phyloP scores from a whole-genome alignment of 2,329 filamentous ascomycete species.

The Colletotrichum spinosum region DNA sequence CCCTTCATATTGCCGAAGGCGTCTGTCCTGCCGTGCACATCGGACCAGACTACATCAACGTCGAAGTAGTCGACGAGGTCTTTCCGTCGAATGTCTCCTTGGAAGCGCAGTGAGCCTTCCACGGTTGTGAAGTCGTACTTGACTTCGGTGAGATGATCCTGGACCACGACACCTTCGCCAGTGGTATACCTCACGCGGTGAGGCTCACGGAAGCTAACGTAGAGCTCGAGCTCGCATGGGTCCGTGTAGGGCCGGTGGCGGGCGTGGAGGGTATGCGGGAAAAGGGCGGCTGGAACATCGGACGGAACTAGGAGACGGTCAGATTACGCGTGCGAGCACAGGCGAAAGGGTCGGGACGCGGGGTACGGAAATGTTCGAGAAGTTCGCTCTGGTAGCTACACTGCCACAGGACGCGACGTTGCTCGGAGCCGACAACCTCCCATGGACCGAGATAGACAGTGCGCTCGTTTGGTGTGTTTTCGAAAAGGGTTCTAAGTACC shows the following conservation, averaged over 20 bases:
- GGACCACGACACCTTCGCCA: conserved; percentile 58
- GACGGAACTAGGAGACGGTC: conserved; percentile 54
- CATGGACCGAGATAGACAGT: conserved; percentile 66
- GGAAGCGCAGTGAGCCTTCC: conserved; percentile 60
- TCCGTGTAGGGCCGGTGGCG: conserved; percentile 63
- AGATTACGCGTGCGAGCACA: conserved; percentile 2
- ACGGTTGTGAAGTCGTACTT: conserved; percentile 64
- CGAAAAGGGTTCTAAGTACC: conserved; percentile 59
- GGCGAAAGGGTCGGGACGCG: not conserved
- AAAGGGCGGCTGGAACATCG: conserved; percentile 56
- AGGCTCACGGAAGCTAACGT: conserved; percentile 59
- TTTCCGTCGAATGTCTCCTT: conserved; percentile 60
- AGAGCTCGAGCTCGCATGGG: conserved; percentile 61
- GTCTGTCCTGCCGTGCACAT: conserved; percentile 61
- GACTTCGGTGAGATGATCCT: conserved; percentile 61
- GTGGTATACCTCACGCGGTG: conserved; percentile 62
- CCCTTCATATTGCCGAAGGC: conserved; percentile 62
- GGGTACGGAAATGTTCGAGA: conserved; percentile 63
- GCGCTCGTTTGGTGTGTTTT: conserved; percentile 60
- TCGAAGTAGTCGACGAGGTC: conserved; percentile 64
- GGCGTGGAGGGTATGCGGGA: conserved; percentile 62
- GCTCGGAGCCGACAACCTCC: conserved; percentile 60
- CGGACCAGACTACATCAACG: conserved; percentile 64
- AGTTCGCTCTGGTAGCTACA: conserved; percentile 64
- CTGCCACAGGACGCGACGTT: conserved; percentile 63